Conservation (phyloP, 2,329 filamentous ascomycete species). For the Alternaria triticimaculans region DNA sequence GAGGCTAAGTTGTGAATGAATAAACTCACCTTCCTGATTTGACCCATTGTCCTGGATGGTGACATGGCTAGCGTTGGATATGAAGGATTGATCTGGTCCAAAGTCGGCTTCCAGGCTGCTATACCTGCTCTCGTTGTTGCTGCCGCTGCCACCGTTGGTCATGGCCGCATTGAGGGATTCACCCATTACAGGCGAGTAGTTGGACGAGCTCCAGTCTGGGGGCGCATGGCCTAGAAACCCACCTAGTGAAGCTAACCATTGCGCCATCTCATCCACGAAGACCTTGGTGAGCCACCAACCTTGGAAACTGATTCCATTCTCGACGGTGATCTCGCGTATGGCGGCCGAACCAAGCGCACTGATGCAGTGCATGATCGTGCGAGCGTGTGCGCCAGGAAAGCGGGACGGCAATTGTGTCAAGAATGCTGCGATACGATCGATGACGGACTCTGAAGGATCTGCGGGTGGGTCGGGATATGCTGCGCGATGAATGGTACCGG, state of each 20-base stretch:
- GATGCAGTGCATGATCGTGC: constrained; percentile 78
- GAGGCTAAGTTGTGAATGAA: constrained; percentile 1
- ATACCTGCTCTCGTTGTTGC: constrained; percentile 48
- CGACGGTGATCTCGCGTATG: constrained; percentile 80
- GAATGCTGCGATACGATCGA: constrained; percentile 81
- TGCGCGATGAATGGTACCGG: constrained; percentile 55
- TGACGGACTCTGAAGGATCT: constrained; percentile 58
- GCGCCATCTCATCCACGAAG: constrained; percentile 92
- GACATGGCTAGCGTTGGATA: constrained; percentile 34
- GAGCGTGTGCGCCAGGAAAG: constrained; percentile 76
- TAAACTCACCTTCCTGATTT: constrained; percentile 42
- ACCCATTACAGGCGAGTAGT: constrained; percentile 40
- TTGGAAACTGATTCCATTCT: constrained; percentile 80
- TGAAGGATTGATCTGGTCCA: constrained; percentile 42
- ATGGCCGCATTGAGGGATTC: constrained; percentile 39
- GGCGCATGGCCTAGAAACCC: constrained; percentile 75
- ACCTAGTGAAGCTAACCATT: constrained; percentile 87
- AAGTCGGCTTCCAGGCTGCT: constrained; percentile 49
- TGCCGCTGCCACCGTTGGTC: constrained; percentile 45
- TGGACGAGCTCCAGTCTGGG: constrained; percentile 34
- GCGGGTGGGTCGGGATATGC: constrained; percentile 30
- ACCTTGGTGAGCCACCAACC: constrained; percentile 96
- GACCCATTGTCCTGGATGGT: constrained; percentile 30
- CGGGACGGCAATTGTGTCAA: constrained; percentile 70
- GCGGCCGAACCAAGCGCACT: constrained; percentile 77